These are phyloP conservation scores for Cajanus cajan DNA, from an alignment of 306 rosid genomes.

Conservation along the genomic window DNA sequence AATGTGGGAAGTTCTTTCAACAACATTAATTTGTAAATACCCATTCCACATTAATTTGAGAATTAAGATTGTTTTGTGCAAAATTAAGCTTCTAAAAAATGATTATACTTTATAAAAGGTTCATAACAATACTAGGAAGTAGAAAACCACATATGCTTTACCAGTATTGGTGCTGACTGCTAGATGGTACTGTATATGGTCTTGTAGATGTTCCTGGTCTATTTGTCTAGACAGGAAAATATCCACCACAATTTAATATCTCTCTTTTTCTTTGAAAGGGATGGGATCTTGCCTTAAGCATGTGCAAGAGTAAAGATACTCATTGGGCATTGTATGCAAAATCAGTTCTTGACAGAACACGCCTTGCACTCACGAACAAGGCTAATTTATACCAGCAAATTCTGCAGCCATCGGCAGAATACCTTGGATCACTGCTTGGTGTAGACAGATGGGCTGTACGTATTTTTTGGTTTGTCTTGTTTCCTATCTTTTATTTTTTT, in stretches of 20 bases:
- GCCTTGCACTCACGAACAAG: constrained; percentile 88
- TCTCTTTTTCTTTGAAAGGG: constrained; percentile 61
- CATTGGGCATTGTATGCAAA: constrained; percentile 92
- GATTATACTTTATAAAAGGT: constrained; percentile 2
- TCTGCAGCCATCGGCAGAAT: constrained; percentile 94
- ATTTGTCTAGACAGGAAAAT: constrained; percentile 10
- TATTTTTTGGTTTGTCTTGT: constrained; percentile 20
- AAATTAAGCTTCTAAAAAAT: constrained; percentile 7
- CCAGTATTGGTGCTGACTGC: constrained; percentile 9
- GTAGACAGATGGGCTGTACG: constrained; percentile 93
- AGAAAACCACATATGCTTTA: constrained; percentile 5
- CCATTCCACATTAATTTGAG: background rate
- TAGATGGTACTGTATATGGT: constrained; percentile 18
- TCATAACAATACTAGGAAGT: constrained; percentile 17
- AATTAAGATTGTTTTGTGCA: background rate
- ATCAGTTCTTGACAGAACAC: constrained; percentile 96
- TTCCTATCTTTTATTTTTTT: background rate
- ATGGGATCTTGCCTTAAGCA: constrained; percentile 75
- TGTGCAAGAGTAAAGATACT: constrained; percentile 55
- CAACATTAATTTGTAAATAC: background rate
- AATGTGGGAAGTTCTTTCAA: background rate
- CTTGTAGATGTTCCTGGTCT: constrained; percentile 1
- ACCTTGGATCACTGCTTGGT: constrained; percentile 90
- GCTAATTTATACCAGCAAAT: constrained; percentile 74
- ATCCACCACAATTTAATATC: constrained; percentile 19